Percentiles rank a stretch among this genome's conserved stretches.
Conservation (phyloP, 2,329 filamentous ascomycete genomes). For the Berkeleyomyces basicola region DNA sequence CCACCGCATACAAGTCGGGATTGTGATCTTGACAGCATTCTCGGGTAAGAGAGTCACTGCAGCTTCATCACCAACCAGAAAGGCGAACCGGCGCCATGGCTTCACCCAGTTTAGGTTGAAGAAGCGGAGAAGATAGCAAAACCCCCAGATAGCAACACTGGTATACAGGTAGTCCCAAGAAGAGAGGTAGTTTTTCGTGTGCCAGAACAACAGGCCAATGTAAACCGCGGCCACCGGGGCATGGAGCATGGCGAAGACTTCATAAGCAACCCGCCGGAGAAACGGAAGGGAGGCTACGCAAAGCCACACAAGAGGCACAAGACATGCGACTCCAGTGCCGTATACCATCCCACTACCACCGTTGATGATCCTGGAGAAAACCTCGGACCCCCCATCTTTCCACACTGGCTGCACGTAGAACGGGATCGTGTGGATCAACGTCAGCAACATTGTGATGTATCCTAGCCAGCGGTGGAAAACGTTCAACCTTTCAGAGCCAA, state of each 20-base stretch:
- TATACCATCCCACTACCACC: constrained; percentile 54
- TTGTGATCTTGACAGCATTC: constrained; percentile 88
- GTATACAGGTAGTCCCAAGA: constrained; percentile 83
- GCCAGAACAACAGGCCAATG: constrained; percentile 81
- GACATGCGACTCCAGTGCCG: constrained; percentile 67
- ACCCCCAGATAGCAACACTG: constrained; percentile 59
- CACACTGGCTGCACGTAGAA: constrained; percentile 83
- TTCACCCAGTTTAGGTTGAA: constrained; percentile 84
- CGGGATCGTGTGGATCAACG: constrained; percentile 69
- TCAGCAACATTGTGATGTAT: constrained; percentile 69
- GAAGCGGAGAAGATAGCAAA: constrained; percentile 57
- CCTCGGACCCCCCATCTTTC: constrained; percentile 55
- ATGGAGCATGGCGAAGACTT: constrained; percentile 70
- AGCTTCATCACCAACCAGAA: constrained; percentile 79
- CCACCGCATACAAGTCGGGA: constrained; percentile 87
- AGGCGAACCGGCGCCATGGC: constrained; percentile 54
- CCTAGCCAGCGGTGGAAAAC: constrained; percentile 86
- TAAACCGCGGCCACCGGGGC: constrained; percentile 68
- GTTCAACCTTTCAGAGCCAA: constrained; percentile 81
- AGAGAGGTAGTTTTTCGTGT: constrained; percentile 78
- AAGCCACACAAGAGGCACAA: constrained; percentile 67
- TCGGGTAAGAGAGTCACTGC: constrained; percentile 80
- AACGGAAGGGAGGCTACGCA: constrained; percentile 72
- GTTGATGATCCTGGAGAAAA: constrained; percentile 56
- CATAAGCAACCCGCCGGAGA: constrained; percentile 62